Evolutionary conservation across 23 red algal species (phyloP).

Genomic region (Gracilaria vermiculophylla): DNA sequence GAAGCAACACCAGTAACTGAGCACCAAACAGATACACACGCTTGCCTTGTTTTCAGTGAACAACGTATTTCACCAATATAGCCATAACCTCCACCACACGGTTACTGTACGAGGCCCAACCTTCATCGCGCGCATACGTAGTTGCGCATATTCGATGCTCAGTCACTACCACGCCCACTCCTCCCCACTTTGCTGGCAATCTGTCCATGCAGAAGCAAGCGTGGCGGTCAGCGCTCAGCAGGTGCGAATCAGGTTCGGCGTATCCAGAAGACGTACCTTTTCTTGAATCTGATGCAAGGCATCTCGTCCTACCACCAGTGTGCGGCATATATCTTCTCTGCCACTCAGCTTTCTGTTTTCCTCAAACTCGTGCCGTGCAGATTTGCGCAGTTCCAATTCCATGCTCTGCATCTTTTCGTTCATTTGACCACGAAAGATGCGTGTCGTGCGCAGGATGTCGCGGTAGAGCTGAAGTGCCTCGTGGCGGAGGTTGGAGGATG

Average conservation of each 20-base stretch:
- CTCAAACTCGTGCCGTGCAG: constrained; percentile 29
- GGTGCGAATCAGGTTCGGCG: no score
- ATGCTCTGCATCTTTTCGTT: constrained; percentile 9
- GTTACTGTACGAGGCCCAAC: no score
- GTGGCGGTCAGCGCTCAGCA: not conserved
- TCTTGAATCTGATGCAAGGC: constrained; percentile 43
- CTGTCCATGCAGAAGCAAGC: not conserved
- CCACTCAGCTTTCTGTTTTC: not conserved
- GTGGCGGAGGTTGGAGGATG: constrained; percentile 10
- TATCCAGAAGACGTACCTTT: constrained; percentile 36
- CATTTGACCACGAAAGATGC: constrained; percentile 16
- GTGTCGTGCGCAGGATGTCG: constrained; percentile 28
- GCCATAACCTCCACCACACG: no score
- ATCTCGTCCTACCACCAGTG: constrained; percentile 20
- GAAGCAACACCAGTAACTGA: no score
- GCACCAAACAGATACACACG: no score
- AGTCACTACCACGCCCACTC: not conserved
- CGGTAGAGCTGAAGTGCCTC: constrained; percentile 47
- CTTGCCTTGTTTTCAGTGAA: no score
- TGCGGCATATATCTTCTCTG: constrained; percentile 20
- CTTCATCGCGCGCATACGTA: no score
- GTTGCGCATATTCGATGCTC: not conserved
- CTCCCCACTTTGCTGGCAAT: not conserved
- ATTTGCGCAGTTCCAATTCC: not conserved
- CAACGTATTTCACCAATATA: no score